These are phyloP conservation scores for Trypanosomatidae sp. DNA, from an alignment of 208 protist species.

Conservation along the genomic window DNA sequence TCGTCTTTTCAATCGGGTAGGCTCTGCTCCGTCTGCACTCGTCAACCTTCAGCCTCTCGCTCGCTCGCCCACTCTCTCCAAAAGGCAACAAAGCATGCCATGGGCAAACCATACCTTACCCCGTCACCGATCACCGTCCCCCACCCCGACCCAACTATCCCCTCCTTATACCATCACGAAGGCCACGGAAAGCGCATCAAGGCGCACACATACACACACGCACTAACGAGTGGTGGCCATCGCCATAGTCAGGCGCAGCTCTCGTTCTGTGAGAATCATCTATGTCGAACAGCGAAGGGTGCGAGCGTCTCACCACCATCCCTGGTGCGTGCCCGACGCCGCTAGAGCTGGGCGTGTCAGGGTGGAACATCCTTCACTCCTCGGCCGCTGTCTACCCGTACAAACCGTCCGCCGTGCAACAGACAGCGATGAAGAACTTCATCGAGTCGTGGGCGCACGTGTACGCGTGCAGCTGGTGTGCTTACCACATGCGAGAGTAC, in stretches of 20 bases:
- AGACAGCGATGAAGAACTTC: constrained; percentile 74
- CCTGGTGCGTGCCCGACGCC: constrained; percentile 62
- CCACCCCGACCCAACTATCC: not conserved
- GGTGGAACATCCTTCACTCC: constrained; percentile 89
- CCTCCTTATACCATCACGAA: not conserved
- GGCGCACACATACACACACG: not conserved
- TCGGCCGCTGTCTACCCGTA: constrained; percentile 85
- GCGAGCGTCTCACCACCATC: constrained; percentile 38
- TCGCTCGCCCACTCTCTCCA: not conserved
- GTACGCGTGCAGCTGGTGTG: constrained; percentile 88
- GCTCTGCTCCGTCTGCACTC: not conserved
- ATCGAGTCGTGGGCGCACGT: constrained; percentile 75
- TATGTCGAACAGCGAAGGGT: constrained; percentile 1
- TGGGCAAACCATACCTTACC: not conserved
- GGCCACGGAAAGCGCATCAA: not conserved
- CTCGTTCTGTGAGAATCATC: not conserved
- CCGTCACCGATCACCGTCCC: not conserved
- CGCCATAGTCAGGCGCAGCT: not conserved
- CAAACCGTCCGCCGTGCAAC: constrained; percentile 55
- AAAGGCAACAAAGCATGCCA: not conserved
- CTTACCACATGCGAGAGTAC: constrained; percentile 86
- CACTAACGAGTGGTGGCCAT: not conserved
- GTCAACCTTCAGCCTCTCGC: not conserved
- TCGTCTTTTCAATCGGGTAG: not conserved
- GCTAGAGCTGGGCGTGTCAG: constrained; percentile 64